Evolutionary conservation across 2,329 filamentous ascomycete species (phyloP).

Genomic region (Xylaria sp.): DNA sequence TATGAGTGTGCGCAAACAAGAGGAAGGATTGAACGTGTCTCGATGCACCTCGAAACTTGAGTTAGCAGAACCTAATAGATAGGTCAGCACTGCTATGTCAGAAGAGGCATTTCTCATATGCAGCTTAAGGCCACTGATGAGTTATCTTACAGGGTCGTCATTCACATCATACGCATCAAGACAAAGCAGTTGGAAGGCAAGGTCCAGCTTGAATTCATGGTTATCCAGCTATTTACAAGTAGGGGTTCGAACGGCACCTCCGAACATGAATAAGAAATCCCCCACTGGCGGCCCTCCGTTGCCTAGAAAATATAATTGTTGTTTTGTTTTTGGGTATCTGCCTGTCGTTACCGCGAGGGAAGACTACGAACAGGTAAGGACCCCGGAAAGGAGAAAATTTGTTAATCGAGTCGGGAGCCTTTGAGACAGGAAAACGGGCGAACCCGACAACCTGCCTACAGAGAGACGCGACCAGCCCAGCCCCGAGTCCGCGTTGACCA

Average conservation of each 20-base stretch:
- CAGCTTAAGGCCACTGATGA: background rate
- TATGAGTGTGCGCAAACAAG: no score
- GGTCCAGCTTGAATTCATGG: constrained; percentile 45
- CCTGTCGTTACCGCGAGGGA: constrained; percentile 33
- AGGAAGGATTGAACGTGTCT: no score
- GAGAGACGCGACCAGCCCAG: constrained; percentile 65
- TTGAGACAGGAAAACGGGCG: constrained; percentile 49
- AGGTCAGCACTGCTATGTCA: no score
- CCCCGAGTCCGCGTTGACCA: constrained; percentile 45
- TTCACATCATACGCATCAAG: background rate
- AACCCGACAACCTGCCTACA: constrained; percentile 46
- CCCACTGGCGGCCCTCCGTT: constrained; percentile 51
- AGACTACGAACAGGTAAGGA: constrained; percentile 26
- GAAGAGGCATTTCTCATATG: background rate
- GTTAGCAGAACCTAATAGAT: no score
- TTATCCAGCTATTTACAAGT: constrained; percentile 48
- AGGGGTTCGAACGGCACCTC: constrained; percentile 50
- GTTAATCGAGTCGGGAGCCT: constrained; percentile 52
- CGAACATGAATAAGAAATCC: constrained; percentile 49
- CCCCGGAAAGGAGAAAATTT: constrained; percentile 40
- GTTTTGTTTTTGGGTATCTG: constrained; percentile 30
- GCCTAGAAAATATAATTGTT: constrained; percentile 35
- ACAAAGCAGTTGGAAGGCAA: constrained; percentile 31
- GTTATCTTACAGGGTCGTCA: background rate
- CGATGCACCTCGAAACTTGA: no score